phyloP scores from a whole-genome alignment of 2,329 filamentous ascomycete species.

The Scytalidium lignicola region DNA sequence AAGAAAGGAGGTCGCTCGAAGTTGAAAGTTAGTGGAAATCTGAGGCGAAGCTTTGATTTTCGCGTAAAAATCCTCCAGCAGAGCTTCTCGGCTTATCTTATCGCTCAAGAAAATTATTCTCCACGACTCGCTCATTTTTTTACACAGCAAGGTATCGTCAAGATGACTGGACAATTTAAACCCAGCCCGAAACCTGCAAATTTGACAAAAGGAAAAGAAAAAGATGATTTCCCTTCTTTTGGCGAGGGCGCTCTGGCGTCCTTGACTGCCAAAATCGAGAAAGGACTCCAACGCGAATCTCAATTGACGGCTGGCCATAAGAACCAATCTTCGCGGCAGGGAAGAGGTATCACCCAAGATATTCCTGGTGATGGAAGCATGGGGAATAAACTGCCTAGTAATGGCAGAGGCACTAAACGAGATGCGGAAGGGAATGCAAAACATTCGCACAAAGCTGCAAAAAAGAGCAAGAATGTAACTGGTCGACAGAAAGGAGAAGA shows the following conservation, averaged over 20 bases:
- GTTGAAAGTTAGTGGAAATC: background rate
- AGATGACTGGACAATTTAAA: slow-evolving; percentile 21
- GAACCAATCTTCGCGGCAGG: slow-evolving; percentile 34
- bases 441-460: slow-evolving; percentile 12
- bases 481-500: slow-evolving; percentile 6
- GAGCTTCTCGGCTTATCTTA: background rate
- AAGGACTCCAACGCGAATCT: slow-evolving; percentile 38
- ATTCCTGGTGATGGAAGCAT: background rate
- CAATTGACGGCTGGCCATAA: slow-evolving; percentile 9
- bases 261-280: slow-evolving; percentile 53
- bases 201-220: slow-evolving; percentile 9
- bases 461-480: slow-evolving; percentile 9
- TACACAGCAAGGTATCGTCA: background rate
- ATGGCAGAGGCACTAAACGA: slow-evolving; percentile 30
- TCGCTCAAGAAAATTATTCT: background rate
- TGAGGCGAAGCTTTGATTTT: background rate
- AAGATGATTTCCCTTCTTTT: slow-evolving; percentile 34
- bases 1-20: background rate
- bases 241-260: slow-evolving; percentile 46
- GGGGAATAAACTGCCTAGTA: slow-evolving; percentile 6
- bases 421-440: slow-evolving; percentile 26
- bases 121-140: background rate
- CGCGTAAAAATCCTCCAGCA: slow-evolving; percentile 7
- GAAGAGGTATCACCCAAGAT: slow-evolving; percentile 31
- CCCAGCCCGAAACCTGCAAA: slow-evolving; percentile 15